A percentile compares a stretch with the other conserved stretches of the same genome.
These are phyloP conservation scores for Neonectria magnoliae DNA, from an alignment of 2,329 filamentous ascomycete species.

Conservation along the genomic window DNA sequence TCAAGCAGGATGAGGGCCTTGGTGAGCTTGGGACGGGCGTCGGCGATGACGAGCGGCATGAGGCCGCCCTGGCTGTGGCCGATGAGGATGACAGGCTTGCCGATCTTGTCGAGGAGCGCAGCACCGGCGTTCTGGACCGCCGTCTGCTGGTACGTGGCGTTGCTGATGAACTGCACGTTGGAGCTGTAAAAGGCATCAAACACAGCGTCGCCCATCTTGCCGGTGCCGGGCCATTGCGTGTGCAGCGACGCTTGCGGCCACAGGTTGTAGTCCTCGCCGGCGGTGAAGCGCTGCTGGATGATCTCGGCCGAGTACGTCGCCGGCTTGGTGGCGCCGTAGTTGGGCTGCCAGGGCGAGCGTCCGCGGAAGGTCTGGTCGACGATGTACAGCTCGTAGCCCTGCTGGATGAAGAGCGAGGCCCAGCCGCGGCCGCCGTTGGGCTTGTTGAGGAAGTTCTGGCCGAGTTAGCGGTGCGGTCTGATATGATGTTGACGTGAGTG, in stretches of 20 bases:
- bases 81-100: constrained; percentile 51
- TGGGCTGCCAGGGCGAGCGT: constrained; percentile 33
- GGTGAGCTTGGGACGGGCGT: constrained; percentile 51
- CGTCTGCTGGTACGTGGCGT: constrained; percentile 32
- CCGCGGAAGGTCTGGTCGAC: constrained; percentile 38
- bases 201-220: constrained; percentile 26
- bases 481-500: not conserved
- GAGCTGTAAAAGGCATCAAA: constrained; percentile 39
- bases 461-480: not conserved
- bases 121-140: constrained; percentile 44
- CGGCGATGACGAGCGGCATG: constrained; percentile 45
- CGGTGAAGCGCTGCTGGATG: constrained; percentile 34
- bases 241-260: constrained; percentile 38
- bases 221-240: constrained; percentile 38
- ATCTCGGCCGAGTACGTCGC: constrained; percentile 30
- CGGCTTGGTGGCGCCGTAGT: constrained; percentile 18
- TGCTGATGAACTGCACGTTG: constrained; percentile 37
- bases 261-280: constrained; percentile 28
- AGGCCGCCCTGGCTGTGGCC: constrained; percentile 59
- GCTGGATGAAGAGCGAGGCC: constrained; percentile 34
- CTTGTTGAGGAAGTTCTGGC: constrained; percentile 39
- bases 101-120: constrained; percentile 55
- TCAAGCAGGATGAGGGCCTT: constrained; percentile 56
- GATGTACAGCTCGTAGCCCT: constrained; percentile 39
- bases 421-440: constrained; percentile 37